These are phyloP conservation scores for Cucumis melo DNA, from an alignment of 306 rosid species.

Conservation along the genomic window DNA sequence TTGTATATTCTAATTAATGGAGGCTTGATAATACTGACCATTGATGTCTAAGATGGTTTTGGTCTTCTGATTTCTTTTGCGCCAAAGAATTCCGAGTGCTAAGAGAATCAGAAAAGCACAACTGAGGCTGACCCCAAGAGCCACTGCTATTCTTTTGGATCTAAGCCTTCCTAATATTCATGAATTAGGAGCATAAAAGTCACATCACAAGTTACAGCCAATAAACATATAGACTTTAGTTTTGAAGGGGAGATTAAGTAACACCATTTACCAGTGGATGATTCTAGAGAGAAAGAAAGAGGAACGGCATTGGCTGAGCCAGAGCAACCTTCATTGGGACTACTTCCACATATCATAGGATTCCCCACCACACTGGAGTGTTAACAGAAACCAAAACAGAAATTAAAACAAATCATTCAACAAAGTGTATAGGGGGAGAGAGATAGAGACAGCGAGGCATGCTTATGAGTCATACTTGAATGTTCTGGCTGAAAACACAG, in stretches of 20 bases:
- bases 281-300: conserved; percentile 38
- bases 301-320: conserved; percentile 46
- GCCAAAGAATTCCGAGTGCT: conserved; percentile 42
- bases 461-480: conserved; percentile 49
- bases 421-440: neutral
- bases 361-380: conserved; percentile 66
- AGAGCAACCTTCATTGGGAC: conserved; percentile 65
- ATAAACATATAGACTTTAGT: neutral
- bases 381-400: conserved; percentile 6
- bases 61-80: conserved; percentile 44
- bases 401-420: conserved; percentile 9
- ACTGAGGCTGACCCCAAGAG: conserved; percentile 69
- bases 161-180: conserved; percentile 36
- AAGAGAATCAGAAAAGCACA: conserved; percentile 40
- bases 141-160: conserved; percentile 60
- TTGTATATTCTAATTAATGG: neutral
- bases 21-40: conserved; percentile 33
- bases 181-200: neutral
- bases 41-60: conserved; percentile 43
- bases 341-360: conserved; percentile 69
- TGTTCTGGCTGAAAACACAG: conserved; percentile 78
- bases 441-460: neutral
- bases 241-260: neutral
- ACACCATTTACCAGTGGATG: conserved; percentile 35
- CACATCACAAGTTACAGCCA: neutral